Evolutionary conservation across 192 early-diverging fungal species (phyloP).

Genomic region (Rhizoclosmatium sp.): DNA sequence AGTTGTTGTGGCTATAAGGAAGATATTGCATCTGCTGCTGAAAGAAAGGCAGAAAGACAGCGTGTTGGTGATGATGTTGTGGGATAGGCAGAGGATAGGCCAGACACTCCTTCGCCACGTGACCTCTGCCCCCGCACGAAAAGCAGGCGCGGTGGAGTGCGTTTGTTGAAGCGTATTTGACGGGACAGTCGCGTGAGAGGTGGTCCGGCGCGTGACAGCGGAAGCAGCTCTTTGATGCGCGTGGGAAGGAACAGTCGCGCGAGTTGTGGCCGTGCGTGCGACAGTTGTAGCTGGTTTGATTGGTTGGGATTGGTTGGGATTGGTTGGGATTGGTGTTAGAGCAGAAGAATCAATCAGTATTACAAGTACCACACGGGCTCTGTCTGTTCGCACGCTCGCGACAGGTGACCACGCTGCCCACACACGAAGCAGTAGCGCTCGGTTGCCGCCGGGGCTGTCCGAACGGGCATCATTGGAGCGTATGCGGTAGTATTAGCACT

Average conservation of each 20-base stretch:
- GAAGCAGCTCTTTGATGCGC: slow-evolving; percentile 5
- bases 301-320: no score
- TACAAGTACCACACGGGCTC: not conserved
- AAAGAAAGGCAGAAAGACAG: not conserved
- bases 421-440: slow-evolving; percentile 13
- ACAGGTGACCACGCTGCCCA: slow-evolving; percentile 2
- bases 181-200: not conserved
- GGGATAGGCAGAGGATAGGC: not conserved
- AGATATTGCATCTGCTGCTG: not conserved
- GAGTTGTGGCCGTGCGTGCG: not conserved
- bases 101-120: slow-evolving; percentile 1
- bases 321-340: not conserved
- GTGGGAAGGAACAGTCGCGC: not conserved
- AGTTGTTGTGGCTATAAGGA: not conserved
- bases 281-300: slow-evolving; percentile 9
- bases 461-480: no score
- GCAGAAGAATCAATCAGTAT: not conserved
- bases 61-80: not conserved
- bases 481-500: no score
- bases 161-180: not conserved
- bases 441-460: no score
- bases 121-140: not conserved
- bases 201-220: not conserved
- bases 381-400: not conserved
- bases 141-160: not conserved